Base-by-base conservation (phyloP, 345 rosid genomes). In the Firmiana major region DNA sequence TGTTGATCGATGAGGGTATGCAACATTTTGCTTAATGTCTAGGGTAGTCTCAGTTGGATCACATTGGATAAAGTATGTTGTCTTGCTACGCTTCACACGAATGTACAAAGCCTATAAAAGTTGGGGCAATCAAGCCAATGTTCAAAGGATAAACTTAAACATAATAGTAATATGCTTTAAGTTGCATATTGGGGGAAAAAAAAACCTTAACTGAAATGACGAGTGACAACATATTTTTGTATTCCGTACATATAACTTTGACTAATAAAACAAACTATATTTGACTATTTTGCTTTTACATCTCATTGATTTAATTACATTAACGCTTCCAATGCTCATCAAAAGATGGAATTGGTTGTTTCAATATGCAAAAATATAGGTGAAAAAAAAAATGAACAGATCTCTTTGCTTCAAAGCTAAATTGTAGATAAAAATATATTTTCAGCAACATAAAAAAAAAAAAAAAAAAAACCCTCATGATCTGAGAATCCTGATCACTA, bases 1-100 rank as follows among this genome's bases (percentile, higher is more conserved):
- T 93, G 90, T 63, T 88, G 90, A 78, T 90, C 94, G 76, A 84
- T 87, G 73, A 93, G 92, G 63, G 69, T 51, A 75, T 79, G 81
- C 86, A 93, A 81, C 83, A n/a, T 92, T 96, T 82, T 90, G 89
- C 87, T 96, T 96, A 59, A 96, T 82, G 73, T 86, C 91, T 79
- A 86, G 73, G 70, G 82, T 82, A 55, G 93, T 89, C 89, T 90
- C 99, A 53, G 97, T 92, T 31, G 98, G 93, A 60, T 91, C 98
- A 72, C 97, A 96, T 63, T 87, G 91, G 85, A 96, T 81, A 77
- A 96, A 96, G 86, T 90, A 93, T 60, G 97, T 93, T 12, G 91
- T 86, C 87, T 92, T 96, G 84, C 79, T 79, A 57, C 91, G 93
- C 86, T 96, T 96, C 74, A 96, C 91, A 70, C 98, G 90, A 17